A percentile compares a stretch with the other conserved stretches of the same genome.
phyloP scores from a whole-genome alignment of 140 eudicot genomes.

The Anethum foeniculum region DNA sequence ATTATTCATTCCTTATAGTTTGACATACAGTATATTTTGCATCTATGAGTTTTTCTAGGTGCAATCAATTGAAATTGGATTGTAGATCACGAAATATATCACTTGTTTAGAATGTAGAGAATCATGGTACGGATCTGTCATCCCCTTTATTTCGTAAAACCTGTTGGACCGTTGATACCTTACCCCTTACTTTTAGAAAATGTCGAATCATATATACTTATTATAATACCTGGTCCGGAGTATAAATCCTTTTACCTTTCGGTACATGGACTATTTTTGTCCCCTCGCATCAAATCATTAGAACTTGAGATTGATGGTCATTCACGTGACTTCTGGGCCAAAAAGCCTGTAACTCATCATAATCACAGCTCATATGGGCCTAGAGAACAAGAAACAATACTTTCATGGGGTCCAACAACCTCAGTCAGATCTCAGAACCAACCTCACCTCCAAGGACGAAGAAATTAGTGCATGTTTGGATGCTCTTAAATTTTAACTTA shows the following conservation, averaged over 20 bases:
- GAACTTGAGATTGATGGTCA: background rate
- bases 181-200: background rate
- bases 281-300: conserved; percentile 1
- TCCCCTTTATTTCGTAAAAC: background rate
- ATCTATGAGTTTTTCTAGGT: no score
- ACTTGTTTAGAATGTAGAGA: background rate
- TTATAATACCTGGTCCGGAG: background rate
- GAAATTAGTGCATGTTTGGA: no score
- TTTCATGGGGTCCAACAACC: background rate
- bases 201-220: background rate
- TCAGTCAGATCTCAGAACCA: background rate
- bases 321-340: conserved; percentile 2
- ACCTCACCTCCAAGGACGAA: background rate
- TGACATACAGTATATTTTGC: no score
- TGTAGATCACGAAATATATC: no score
- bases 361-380: conserved; percentile 5
- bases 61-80: no score
- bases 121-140: background rate
- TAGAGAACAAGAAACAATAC: background rate
- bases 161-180: background rate
- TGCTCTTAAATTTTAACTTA: no score
- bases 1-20: no score
- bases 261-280: conserved; percentile 3
- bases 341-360: background rate
- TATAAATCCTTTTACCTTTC: background rate